Evolutionary conservation across 2,329 filamentous ascomycete species (phyloP).

Genomic region (Sporothrix inflata): DNA sequence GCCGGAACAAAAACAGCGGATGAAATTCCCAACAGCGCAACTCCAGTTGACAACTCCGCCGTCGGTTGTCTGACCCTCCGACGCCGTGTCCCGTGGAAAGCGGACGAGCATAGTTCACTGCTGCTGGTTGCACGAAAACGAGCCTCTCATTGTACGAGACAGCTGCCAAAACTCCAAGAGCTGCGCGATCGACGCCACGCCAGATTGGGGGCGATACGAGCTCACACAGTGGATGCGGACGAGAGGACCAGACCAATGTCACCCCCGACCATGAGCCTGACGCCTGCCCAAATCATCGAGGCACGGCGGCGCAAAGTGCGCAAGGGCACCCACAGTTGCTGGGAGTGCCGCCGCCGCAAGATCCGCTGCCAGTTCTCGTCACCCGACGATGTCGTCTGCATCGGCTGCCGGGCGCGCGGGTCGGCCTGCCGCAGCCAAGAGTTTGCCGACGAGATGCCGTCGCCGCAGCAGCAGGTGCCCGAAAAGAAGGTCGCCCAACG

Average conservation of each 20-base stretch:
- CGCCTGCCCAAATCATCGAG: conserved; percentile 33
- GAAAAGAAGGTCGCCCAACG: conserved; percentile 49
- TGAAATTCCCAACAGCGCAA: background rate
- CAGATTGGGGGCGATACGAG: too few relatives aligned
- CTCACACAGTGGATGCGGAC: too few relatives aligned
- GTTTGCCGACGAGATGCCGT: conserved; percentile 44
- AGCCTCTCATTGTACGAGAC: background rate
- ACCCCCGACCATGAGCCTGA: conserved; percentile 17
- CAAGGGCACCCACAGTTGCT: conserved; percentile 60
- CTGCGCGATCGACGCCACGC: too few relatives aligned
- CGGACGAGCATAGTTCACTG: background rate
- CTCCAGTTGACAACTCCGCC: background rate
- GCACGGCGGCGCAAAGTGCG: conserved; percentile 50
- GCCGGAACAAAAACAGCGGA: background rate
- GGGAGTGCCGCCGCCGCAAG: conserved; percentile 57
- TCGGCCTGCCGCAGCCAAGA: conserved; percentile 51
- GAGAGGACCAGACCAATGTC: background rate
- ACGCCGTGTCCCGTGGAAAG: background rate
- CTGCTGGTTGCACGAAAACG: background rate
- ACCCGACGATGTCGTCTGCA: conserved; percentile 46
- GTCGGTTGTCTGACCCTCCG: background rate
- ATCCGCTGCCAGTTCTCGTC: conserved; percentile 51
- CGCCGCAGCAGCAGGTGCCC: conserved; percentile 35
- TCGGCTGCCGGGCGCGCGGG: conserved; percentile 49
- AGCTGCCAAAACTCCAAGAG: background rate